These are phyloP conservation scores for Termitomyces sp. DNA, from an alignment of 768 basidiomycete species.

Conservation along the genomic window DNA sequence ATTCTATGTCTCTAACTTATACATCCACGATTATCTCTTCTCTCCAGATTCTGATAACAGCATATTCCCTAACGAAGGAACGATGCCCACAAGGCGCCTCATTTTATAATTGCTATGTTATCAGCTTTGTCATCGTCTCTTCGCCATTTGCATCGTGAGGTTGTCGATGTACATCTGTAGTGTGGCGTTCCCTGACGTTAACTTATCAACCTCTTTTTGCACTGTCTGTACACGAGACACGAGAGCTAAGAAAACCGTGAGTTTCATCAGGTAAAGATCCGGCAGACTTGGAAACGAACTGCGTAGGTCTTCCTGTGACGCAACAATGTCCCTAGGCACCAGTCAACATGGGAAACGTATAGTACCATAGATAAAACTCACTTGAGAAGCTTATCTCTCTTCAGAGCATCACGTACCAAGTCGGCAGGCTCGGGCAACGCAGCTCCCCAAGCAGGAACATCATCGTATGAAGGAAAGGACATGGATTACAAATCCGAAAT, in stretches of 20 bases:
- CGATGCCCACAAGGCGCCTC: background rate
- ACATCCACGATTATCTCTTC: background rate
- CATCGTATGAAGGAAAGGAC: conserved; percentile 40
- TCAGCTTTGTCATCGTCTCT: conserved; percentile 44
- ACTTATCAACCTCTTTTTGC: conserved; percentile 76
- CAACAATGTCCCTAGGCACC: conserved; percentile 57
- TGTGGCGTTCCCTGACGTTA: conserved; percentile 73
- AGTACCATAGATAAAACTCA: conserved; percentile 26
- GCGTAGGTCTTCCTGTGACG: conserved; percentile 72
- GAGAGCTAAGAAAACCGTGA: conserved; percentile 40
- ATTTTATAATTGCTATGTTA: background rate
- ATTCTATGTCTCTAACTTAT: conserved; percentile 5
- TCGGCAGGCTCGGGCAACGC: conserved; percentile 41
- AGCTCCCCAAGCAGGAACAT: conserved; percentile 47
- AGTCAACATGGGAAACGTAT: background rate
- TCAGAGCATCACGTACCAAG: conserved; percentile 68
- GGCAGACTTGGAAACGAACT: conserved; percentile 35
- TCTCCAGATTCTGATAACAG: background rate
- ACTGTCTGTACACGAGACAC: conserved; percentile 60
- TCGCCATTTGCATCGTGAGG: conserved; percentile 82
- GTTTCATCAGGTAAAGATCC: background rate
- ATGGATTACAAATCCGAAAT: conserved; percentile 22
- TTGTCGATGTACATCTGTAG: conserved; percentile 90
- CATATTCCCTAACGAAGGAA: too few relatives aligned
- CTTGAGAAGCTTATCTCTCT: conserved; percentile 77